A percentile compares a stretch with the other conserved stretches of the same genome.
Conservation (phyloP, 805 yeast species). For the Kodamaea fukazawae region DNA sequence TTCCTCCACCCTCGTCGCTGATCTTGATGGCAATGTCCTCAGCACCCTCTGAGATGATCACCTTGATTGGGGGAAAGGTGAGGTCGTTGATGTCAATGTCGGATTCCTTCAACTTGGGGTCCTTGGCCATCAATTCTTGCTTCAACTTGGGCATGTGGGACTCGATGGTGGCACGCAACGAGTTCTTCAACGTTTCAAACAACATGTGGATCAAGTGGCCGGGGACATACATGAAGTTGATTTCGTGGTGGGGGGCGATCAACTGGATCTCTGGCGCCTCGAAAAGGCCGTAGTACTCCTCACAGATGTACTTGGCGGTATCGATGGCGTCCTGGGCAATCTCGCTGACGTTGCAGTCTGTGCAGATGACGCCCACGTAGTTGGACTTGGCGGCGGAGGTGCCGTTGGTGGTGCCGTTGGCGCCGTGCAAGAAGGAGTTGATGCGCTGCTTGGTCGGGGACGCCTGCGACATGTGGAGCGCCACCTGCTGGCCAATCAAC, state of each 20-base stretch:
- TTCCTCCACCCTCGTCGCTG: constrained; percentile 93
- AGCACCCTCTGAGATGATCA: constrained; percentile 82
- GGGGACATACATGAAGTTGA: constrained; percentile 87
- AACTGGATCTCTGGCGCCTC: constrained; percentile 84
- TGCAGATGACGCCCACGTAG: constrained; percentile 87
- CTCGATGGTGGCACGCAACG: constrained; percentile 86
- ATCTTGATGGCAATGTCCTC: constrained; percentile 90
- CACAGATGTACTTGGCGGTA: constrained; percentile 86
- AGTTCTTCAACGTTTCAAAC: constrained; percentile 83
- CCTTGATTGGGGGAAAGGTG: constrained; percentile 77
- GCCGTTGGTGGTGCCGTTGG: constrained; percentile 8
- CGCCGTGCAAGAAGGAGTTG: constrained; percentile 35
- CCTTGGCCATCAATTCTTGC: constrained; percentile 33
- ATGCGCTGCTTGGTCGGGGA: constrained; percentile 40
- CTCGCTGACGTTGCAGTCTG: constrained; percentile 78
- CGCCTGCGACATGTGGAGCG: constrained; percentile 66
- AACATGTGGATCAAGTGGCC: constrained; percentile 91
- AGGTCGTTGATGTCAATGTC: constrained; percentile 57
- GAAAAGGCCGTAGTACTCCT: constrained; percentile 82
- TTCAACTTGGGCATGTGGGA: constrained; percentile 56
- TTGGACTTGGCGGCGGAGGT: constrained; percentile 35
- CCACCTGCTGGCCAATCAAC: constrained; percentile 93
- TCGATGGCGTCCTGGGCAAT: constrained; percentile 86
- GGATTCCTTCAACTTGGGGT: constrained; percentile 39
- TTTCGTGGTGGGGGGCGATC: constrained; percentile 66